Base-by-base conservation (phyloP, 1,284 basidiomycete genomes). In the Phellopilus nigrolimitatus region DNA sequence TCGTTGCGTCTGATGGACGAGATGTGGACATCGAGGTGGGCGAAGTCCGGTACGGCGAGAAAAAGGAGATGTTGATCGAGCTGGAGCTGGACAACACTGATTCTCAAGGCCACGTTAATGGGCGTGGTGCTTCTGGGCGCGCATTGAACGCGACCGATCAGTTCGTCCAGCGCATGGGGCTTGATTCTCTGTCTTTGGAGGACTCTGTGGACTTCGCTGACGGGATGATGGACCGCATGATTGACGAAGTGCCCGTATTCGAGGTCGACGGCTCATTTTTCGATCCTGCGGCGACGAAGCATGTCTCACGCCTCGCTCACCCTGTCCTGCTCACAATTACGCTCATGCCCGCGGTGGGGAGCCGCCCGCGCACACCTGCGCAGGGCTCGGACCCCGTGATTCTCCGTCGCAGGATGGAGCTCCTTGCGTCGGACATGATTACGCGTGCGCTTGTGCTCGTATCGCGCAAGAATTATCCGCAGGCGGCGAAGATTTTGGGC, bases 11-110 rank as follows among this genome's bases (percentile, higher is more conserved):
- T 3, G 87, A 91, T 55, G 95, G 95, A 21, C 85, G 91, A 62
- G 86, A 97, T 62, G 91, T 95, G 33, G 95, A 98, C 65, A 81
- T 99, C 49, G 92, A 97, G 60, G 76, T 99, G n/a, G 88, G 91
- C 36, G 93, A 97, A 66, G 71, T 97, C 61, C 76, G 91, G 49
- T 94, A 90, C 62, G 93, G 92, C 30, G 93, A 97, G 73, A 79
- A 82, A 60, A 89, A 93, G 66, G 94, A 97, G 74, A 91, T 97
- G 79, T 75, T 97, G 19, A 79, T 97, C 54, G 94, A 97, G 70
- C 78, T 97, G 41, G 94, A 97, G 68, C 76, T 95, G 51, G 87
- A 92, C 64, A 88, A 91, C 61, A 71, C 72, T 50, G 85, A 88
- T 58, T 67, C 75, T 56, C 70, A 75, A 48, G 72, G 61, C 45